Base-by-base conservation (phyloP, 768 basidiomycete genomes). In the Omphalotus guepiniiformis region DNA sequence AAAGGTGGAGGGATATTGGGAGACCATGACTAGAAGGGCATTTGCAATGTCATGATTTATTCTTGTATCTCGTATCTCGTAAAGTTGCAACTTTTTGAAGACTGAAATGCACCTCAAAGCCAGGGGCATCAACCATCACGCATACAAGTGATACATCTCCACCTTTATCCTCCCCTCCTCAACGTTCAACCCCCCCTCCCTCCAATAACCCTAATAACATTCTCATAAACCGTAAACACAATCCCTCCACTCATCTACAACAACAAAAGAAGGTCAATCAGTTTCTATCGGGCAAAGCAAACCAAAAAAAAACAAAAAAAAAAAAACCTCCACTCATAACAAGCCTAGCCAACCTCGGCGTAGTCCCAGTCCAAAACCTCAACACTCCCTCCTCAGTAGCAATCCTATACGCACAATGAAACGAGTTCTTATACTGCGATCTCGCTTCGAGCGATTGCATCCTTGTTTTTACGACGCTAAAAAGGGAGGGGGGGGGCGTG, bases 331-430 rank as follows among this genome's bases (percentile, higher is more conserved):
- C 44, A 70, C 87, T 66, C 57, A 93, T 88, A 60, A 95, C 85
- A 40, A 99, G 64, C 23, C 96, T 76, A 6, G 81, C 80, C 22
- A 99, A 65, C 51, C 95, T 71, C 0, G 96, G 96, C 3, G 94
- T 95, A 6, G 95, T 93, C 2, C 96, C 96, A 3, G 88, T 89
- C 96, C 96, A 99, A 66, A 99, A 96, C 40, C 87, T 78, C n/a
- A 81, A 57, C 6, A 96, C 55, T 2, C 96, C 96, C 59, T 98
- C 93, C 64, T 98, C 95, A 0, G 85, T 92, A 53, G 92, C 83
- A 60, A 97, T 93, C 38, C 94, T 78, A 59, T 96, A 95, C 4
- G 84, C 94, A 56, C 95, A 98, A 57, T 98, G 93, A 70, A 97
- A 88, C 2, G 93, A 85, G 59, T 99, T 97, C 29, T 84, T 81